phyloP scores from a whole-genome alignment of 1,284 basidiomycete genomes.

The Schizopora paradoxa region DNA sequence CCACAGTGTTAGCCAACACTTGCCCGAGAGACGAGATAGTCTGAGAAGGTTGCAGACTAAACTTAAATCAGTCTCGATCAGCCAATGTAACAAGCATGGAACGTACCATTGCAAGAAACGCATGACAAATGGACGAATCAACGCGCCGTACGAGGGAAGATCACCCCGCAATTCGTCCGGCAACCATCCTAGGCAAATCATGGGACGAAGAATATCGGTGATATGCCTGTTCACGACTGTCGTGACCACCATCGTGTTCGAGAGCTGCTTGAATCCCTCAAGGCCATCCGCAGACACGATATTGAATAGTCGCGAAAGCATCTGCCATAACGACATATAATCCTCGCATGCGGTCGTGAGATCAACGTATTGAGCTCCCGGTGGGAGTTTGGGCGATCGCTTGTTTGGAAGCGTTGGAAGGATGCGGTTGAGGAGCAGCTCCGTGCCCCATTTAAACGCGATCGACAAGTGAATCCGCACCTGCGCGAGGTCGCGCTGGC shows the following conservation, averaged over 20 bases:
- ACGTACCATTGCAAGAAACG: constrained; percentile 51
- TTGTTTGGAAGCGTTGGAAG: constrained; percentile 39
- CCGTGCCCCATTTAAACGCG: constrained; percentile 63
- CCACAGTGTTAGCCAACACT: constrained; percentile 42
- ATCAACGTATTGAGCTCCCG: constrained; percentile 29
- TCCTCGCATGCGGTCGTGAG: constrained; percentile 32
- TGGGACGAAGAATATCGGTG: constrained; percentile 50
- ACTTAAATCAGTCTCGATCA: constrained; percentile 16
- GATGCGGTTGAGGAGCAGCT: constrained; percentile 44
- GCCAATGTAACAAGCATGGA: constrained; percentile 1
- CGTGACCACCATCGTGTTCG: constrained; percentile 56
- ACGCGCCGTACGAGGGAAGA: constrained; percentile 1
- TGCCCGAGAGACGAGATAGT: constrained; percentile 58
- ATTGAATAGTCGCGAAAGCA: constrained; percentile 39
- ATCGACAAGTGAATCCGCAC: constrained; percentile 61
- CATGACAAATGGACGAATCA: constrained; percentile 40
- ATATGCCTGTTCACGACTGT: constrained; percentile 54
- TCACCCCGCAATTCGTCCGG: constrained; percentile 29
- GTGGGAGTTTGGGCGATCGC: constrained; percentile 17
- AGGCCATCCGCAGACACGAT: constrained; percentile 49
- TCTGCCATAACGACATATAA: constrained; percentile 36
- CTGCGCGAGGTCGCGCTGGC: constrained; percentile 57
- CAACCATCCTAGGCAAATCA: constrained; percentile 65
- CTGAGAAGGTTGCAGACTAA: constrained; percentile 49
- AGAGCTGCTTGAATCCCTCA: constrained; percentile 35